Evolutionary conservation across 805 yeast genomes (phyloP).

Genomic region (Nakazawaea siamensis): DNA sequence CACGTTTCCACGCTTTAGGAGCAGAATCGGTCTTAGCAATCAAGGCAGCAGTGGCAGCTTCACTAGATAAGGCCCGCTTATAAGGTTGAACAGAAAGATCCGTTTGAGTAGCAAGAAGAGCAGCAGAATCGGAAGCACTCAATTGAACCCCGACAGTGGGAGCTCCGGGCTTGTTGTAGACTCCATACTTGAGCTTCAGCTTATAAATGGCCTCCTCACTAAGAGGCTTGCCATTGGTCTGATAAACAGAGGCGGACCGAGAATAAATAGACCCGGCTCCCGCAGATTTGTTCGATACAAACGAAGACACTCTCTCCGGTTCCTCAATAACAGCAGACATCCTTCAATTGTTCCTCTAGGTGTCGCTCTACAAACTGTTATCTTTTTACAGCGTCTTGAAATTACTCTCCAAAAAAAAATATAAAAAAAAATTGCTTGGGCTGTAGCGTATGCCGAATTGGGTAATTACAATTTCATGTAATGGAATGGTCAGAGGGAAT

Average conservation of each 20-base stretch:
- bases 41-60: slow-evolving; percentile 61
- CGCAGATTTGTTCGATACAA: slow-evolving; percentile 8
- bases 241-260: slow-evolving; percentile 45
- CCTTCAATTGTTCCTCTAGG: too few relatives aligned
- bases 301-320: slow-evolving; percentile 8
- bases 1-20: slow-evolving; percentile 42
- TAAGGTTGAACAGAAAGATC: slow-evolving; percentile 60
- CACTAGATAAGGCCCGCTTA: slow-evolving; percentile 49
- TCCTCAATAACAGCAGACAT: slow-evolving; percentile 7
- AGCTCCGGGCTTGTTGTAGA: slow-evolving; percentile 43
- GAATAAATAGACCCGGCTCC: slow-evolving; percentile 11
- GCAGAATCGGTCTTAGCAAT: slow-evolving; percentile 37
- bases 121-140: slow-evolving; percentile 70
- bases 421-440: too few relatives aligned
- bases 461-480: too few relatives aligned
- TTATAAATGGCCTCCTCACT: slow-evolving; percentile 70
- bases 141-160: slow-evolving; percentile 55
- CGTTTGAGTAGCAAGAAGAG: slow-evolving; percentile 61
- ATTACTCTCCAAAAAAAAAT: not conserved
- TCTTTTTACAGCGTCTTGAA: not conserved
- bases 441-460: too few relatives aligned
- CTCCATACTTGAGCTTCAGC: slow-evolving; percentile 65
- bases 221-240: slow-evolving; percentile 60
- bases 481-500: too few relatives aligned
- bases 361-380: too few relatives aligned